Evolutionary conservation across 768 basidiomycete genomes (phyloP).

Genomic region (Phlebiopsis flavidoalba): DNA sequence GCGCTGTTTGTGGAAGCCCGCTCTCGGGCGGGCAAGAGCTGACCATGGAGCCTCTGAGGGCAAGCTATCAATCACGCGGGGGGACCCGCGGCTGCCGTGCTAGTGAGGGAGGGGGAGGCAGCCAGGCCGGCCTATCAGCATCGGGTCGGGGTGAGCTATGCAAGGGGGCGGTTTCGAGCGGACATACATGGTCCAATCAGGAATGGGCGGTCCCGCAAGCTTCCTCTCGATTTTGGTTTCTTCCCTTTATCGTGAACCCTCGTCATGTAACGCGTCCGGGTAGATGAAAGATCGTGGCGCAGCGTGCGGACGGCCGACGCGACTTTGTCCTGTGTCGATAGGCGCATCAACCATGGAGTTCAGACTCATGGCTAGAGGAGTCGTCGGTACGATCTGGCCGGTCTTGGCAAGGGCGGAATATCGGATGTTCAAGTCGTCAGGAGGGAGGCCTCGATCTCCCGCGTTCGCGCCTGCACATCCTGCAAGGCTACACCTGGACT

Average conservation of each 20-base stretch:
- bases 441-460: conserved; percentile 65
- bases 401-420: conserved; percentile 80
- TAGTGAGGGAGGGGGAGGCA: too few relatives aligned
- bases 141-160: neutral
- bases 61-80: conserved; percentile 81
- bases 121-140: neutral
- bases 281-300: conserved; percentile 73
- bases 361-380: conserved; percentile 78
- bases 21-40: conserved; percentile 80
- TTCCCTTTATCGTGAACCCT: conserved; percentile 65
- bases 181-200: conserved; percentile 74
- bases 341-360: conserved; percentile 87
- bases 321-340: conserved; percentile 66
- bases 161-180: neutral
- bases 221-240: conserved; percentile 72
- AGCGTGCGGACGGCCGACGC: too few relatives aligned
- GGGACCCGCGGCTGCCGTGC: conserved; percentile 49
- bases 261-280: conserved; percentile 58
- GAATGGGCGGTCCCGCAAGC: conserved; percentile 66
- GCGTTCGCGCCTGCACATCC: conserved; percentile 77
- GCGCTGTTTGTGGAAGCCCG: conserved; percentile 86
- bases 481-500: conserved; percentile 73
- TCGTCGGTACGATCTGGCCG: conserved; percentile 66
- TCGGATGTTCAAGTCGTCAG: conserved; percentile 62
- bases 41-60: conserved; percentile 76